These are phyloP conservation scores for Fraxinus pennsylvanica DNA, from an alignment of 257 asterid genomes.

Conservation along the genomic window DNA sequence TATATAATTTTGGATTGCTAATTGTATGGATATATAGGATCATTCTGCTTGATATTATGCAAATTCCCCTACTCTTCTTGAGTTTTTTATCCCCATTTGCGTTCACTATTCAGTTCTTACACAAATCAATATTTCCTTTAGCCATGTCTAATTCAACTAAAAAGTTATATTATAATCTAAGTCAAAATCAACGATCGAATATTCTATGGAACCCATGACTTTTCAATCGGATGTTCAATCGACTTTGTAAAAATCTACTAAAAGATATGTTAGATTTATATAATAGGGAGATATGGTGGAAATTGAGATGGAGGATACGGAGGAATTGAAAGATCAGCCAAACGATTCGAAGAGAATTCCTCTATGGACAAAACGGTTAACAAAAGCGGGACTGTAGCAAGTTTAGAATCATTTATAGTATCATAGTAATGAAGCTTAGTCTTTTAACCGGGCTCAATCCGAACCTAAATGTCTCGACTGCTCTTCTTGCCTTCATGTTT, in stretches of 20 bases:
- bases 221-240: too few species aligned
- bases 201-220: too few species aligned
- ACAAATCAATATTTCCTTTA: too few species aligned
- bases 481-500: slow-evolving; percentile 74
- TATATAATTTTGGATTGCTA: too few species aligned
- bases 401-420: slow-evolving; percentile 64
- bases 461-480: slow-evolving; percentile 84
- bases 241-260: too few species aligned
- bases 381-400: slow-evolving; percentile 64
- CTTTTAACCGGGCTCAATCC: slow-evolving; percentile 84
- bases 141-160: too few species aligned
- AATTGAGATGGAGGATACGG: slow-evolving; percentile 29
- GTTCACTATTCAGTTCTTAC: not conserved
- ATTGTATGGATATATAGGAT: not conserved
- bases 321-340: slow-evolving; percentile 21
- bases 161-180: too few species aligned
- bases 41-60: not conserved
- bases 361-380: slow-evolving; percentile 73
- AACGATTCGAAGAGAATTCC: slow-evolving; percentile 56
- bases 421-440: slow-evolving; percentile 71
- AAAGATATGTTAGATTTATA: too few species aligned
- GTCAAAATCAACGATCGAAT: too few species aligned
- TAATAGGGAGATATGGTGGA: slow-evolving; percentile 21
- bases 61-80: not conserved
- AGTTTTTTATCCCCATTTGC: not conserved